Base-by-base conservation (phyloP, 208 protist genomes). In the Leishmania tarentolae region DNA sequence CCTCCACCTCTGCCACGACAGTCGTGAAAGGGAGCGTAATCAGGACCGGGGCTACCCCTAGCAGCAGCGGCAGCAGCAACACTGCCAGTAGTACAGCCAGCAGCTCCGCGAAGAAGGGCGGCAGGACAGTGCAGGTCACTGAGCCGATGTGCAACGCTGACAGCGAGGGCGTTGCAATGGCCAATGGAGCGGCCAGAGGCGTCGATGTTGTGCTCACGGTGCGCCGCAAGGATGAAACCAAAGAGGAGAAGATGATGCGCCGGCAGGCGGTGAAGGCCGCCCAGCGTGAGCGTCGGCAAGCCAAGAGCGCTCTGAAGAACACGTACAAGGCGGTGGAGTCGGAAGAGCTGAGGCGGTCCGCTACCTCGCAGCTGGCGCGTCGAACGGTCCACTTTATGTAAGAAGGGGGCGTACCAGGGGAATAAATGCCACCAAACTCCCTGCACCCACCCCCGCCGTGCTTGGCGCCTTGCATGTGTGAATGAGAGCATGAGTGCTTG, bases 201-300 rank as follows among this genome's bases (percentile, higher is more conserved):
- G 35, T 71, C 6, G 69, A 63, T 15, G 6, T 78, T 0, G 37
- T 92, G 15, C 74, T 76, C 46, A 80, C 73, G 24, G 71, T 86
- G 24, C 89, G 93, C 37, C 76, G 28, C 3, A 94, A 94, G 52
- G 87, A 87, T 24, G 95, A 98, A 76, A 95, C 95, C 21, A 92
- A 88, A 65, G 93, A 98, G 80, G 93, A 98, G 79, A 93, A 93
- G 80, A 95, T 92, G 81, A 63, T 92, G 80, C 88, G 95, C 24
- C 88, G 92, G 31, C 87, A 97, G 84, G 85, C 90, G 13, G 92
- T 93, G 28, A 98, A 98, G 87, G 74, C 88, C 31, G 80, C 86
- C 13, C 92, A 98, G 75, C 89, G 93, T 6, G 90, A 92, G 70
- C 91, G 92, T 24, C 88, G 95, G 1, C 83, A 88, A 63, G 91